Base-by-base conservation (phyloP, 257 asterid genomes). In the Mitragyna speciosa region DNA sequence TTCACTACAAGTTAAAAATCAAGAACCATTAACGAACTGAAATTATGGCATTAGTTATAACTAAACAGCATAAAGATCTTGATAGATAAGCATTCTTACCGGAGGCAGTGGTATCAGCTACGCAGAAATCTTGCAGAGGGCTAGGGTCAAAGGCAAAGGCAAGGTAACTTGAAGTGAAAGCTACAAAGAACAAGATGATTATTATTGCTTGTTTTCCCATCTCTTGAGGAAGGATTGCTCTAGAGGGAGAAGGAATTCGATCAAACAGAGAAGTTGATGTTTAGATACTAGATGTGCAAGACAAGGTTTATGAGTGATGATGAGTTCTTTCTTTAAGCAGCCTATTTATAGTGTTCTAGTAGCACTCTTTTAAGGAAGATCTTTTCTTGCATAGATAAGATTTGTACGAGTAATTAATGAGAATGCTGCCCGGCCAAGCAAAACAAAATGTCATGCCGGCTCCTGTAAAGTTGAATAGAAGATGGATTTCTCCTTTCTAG, bases 61-160 rank as follows among this genome's bases (percentile, higher is more conserved):
- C 16, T 7, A 12, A 26, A 31, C 56, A 63, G 51, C 67, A 69
- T 6, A 58, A 56, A 61, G 4, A 76, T 61, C 10, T 41, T 59
- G 17, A 7, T 41, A 5, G 24, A 15, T 45, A 45, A 5, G 49
- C 49, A 9, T 45, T n/a, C 52, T 49, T 47, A 80, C 83, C 83
- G 73, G 74, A 43, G 75, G 65, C 5, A 48, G 74, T 76, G 47
- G 83, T 16, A 80, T 73, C 79, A 2, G 75, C 79, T 12, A 80
- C 79, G 7, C 83, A 80, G 72, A 80, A 80, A 80, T 73, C 79
- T 73, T 80, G 83, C 47, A 80, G 9, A 49, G 75, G 83, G 14
- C n/a, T 56, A 58, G 82, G 78, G 78, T 79, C 78, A 72, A 58
- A 72, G 14, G 82, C 82, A 43, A 58, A 30, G 54, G 69, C 83